A percentile compares a stretch with the other conserved stretches of the same genome.
Conservation (phyloP, 2,329 filamentous ascomycete species). For the Penicillium janthinellum region DNA sequence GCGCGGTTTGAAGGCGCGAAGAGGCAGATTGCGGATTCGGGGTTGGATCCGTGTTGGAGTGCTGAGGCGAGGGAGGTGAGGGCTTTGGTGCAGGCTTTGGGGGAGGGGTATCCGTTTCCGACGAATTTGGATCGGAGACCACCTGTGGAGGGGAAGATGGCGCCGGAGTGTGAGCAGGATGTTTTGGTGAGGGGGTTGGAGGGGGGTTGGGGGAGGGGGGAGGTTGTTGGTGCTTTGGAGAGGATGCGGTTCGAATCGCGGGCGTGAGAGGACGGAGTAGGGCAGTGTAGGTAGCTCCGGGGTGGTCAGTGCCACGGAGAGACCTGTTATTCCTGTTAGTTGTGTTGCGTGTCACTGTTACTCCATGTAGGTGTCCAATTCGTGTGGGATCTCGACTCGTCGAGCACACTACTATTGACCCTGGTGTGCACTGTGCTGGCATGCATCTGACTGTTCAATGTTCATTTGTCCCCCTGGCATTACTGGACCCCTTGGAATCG, state of each 20-base stretch:
- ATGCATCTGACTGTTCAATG: no score
- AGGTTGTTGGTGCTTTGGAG: slow-evolving; percentile 47
- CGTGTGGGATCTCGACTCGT: no score
- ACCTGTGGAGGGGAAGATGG: slow-evolving; percentile 60
- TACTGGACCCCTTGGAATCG: slow-evolving; percentile 5
- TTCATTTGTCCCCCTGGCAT: background rate
- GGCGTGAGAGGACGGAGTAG: slow-evolving; percentile 10
- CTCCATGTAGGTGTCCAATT: no score
- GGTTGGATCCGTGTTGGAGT: slow-evolving; percentile 15
- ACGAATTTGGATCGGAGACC: slow-evolving; percentile 62
- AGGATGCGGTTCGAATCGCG: slow-evolving; percentile 41
- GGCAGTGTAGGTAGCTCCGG: no score
- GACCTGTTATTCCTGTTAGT: no score
- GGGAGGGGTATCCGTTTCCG: slow-evolving; percentile 63
- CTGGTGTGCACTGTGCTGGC: no score
- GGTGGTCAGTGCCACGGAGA: no score
- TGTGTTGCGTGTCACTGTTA: no score
- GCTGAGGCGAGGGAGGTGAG: slow-evolving; percentile 44
- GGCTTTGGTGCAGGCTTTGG: slow-evolving; percentile 55
- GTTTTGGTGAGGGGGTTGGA: slow-evolving; percentile 50
- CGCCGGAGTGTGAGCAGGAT: slow-evolving; percentile 61
- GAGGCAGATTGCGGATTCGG: slow-evolving; percentile 18
- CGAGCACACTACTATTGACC: no score
- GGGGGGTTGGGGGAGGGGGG: slow-evolving; percentile 42
- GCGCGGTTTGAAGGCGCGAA: slow-evolving; percentile 48